Conservation (phyloP, 805 yeast species). For the Hagleromyces aurorensis region DNA sequence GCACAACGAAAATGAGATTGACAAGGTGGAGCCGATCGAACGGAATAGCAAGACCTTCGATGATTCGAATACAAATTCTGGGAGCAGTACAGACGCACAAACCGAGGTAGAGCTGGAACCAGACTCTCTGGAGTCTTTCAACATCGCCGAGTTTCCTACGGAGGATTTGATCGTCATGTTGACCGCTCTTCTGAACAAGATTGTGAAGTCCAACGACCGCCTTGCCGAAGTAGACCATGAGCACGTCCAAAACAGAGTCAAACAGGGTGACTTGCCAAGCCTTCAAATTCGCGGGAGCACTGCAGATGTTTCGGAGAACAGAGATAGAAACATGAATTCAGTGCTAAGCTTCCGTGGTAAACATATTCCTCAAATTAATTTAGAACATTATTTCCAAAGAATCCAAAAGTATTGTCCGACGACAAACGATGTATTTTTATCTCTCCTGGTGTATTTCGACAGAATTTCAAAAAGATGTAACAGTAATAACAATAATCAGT, state of each 20-base stretch:
- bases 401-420: conserved; percentile 96
- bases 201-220: conserved; percentile 83
- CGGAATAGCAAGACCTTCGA: background rate
- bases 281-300: too few relatives aligned
- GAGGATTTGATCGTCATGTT: conserved; percentile 77
- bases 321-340: conserved; percentile 11
- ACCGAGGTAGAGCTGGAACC: conserved; percentile 7
- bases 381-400: conserved; percentile 82
- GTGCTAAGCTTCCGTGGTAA: conserved; percentile 92
- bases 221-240: conserved; percentile 35
- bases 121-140: conserved; percentile 15
- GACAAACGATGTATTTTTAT: conserved; percentile 92
- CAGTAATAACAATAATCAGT: conserved; percentile 16
- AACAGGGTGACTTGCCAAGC: too few relatives aligned
- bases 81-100: conserved; percentile 3
- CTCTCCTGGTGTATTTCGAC: conserved; percentile 88
- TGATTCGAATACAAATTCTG: background rate
- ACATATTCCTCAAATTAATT: conserved; percentile 89
- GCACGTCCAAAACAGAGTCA: too few relatives aligned
- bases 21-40: too few relatives aligned
- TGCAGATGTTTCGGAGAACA: conserved; percentile 1
- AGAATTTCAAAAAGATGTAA: conserved; percentile 68
- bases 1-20: too few relatives aligned
- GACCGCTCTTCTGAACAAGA: conserved; percentile 74
- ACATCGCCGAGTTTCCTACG: conserved; percentile 78